Base-by-base conservation (phyloP, 768 basidiomycete genomes). In the Austroboletus eburneus region DNA sequence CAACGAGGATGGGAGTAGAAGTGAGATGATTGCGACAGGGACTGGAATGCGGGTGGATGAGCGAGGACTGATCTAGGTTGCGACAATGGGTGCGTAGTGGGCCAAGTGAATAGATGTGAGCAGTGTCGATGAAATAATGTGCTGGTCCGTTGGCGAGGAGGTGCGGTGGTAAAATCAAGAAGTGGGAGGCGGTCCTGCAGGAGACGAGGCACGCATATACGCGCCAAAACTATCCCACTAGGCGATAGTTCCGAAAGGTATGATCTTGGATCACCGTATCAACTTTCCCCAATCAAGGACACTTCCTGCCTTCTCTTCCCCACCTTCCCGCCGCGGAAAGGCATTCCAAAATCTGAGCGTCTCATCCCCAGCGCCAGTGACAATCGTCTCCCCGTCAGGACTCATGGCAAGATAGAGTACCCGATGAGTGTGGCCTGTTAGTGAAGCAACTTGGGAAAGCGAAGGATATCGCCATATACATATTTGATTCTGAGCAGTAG, bases 291-390 rank as follows among this genome's bases (percentile, higher is more conserved):
- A 77, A 45, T 77, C 76, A 43, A 77, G 56, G 42, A 56, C 61
- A 21, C 73, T 75, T 29, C 73, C 56, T 38, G 72, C 57, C 55
- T 51, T 67, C 32, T 64, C 60, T 38, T 65, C 68, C 22, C 63
- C 62, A 32, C 61, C 66, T 45, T 83, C 84, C 54, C 72, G 78
- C 67, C 81, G 83, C n/a, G 89, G 88, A 60, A 99, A 97, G 0
- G 92, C 93, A 64, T 92, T 95, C 95, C 95, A 98, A 68, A 98
- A 98, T 52, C 93, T 69, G 43, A 99, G 69, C 4, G 95, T 99
- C 70, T 98, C 95, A 65, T 99, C 95, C 0, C 95, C 95, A 0
- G 95, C 95, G 14, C 95, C 95, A 0, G 94, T 98, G 22, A 97
- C 96, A 52, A 98, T 97, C 1, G 94, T 98, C 70, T 95, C 91